phyloP scores from a whole-genome alignment of 176 grass and related monocot genomes.

The Musa beccarii region DNA sequence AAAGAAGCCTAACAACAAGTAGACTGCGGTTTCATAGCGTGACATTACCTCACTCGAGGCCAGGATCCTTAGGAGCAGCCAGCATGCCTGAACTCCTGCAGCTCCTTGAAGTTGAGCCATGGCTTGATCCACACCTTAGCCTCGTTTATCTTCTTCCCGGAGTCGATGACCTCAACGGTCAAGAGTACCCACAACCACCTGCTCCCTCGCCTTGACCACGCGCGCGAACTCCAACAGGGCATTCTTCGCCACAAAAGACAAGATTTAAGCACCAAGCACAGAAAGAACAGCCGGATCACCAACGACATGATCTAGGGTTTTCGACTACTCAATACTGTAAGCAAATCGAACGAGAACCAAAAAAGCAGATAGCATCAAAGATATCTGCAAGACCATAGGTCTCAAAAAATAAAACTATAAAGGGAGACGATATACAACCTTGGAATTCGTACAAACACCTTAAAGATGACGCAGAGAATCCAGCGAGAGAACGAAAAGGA shows the following conservation, averaged over 20 bases:
- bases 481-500: constrained; percentile 1
- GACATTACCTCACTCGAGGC: constrained; percentile 36
- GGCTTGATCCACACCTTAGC: constrained; percentile 96
- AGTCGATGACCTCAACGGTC: constrained; percentile 71
- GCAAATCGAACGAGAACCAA: too few species aligned
- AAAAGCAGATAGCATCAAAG: too few species aligned
- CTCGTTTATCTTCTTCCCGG: constrained; percentile 58
- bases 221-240: constrained; percentile 64
- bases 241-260: constrained; percentile 42
- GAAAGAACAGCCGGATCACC: not conserved
- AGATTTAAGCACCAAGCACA: not conserved
- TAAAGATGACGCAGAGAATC: too few species aligned
- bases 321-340: too few species aligned
- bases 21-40: not conserved
- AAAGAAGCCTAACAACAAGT: not conserved
- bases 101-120: constrained; percentile 86
- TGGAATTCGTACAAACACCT: too few species aligned
- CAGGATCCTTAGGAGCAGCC: constrained; percentile 40
- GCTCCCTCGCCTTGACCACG: constrained; percentile 73
- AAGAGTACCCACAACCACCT: constrained; percentile 72
- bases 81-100: constrained; percentile 55
- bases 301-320: too few species aligned
- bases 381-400: too few species aligned
- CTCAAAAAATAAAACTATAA: too few species aligned
- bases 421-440: too few species aligned